phyloP scores from a whole-genome alignment of 345 rosid genomes.

The Acer saccharum region DNA sequence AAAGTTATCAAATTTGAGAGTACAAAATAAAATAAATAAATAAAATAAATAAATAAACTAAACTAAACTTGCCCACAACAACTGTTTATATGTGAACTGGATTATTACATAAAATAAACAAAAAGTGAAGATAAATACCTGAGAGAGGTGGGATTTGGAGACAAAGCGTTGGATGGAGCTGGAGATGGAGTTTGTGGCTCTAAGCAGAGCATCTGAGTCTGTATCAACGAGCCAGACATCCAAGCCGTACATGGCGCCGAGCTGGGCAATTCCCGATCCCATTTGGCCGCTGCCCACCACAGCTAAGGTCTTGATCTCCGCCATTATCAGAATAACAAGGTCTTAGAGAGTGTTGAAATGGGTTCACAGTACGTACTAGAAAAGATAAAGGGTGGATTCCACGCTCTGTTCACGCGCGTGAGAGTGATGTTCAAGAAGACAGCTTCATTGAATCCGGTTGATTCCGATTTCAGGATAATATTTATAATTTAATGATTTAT shows the following conservation, averaged over 20 bases:
- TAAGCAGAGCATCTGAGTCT: conserved; percentile 62
- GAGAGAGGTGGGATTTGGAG: conserved; percentile 62
- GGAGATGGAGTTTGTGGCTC: conserved; percentile 57
- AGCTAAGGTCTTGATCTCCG: conserved; percentile 52
- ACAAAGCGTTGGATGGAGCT: conserved; percentile 59
- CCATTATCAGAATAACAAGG: conserved; percentile 27
- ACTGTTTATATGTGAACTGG: neutral
- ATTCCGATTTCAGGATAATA: too few relatives aligned
- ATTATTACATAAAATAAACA: too few relatives aligned
- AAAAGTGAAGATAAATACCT: conserved; percentile 33
- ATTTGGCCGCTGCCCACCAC: conserved; percentile 90
- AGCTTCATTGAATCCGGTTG: neutral
- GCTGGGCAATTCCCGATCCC: conserved; percentile 98
- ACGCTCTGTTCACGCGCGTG: neutral
- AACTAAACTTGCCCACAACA: neutral
- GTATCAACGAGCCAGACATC: conserved; percentile 63
- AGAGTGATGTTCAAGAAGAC: neutral
- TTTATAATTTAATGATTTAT: too few relatives aligned
- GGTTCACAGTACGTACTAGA: neutral
- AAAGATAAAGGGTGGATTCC: too few relatives aligned
- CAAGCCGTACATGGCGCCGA: conserved; percentile 70
- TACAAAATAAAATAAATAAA: neutral
- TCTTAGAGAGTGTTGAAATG: neutral
- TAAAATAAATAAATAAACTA: neutral
- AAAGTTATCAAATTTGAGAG: neutral